Conservation (phyloP, 2,329 filamentous ascomycete genomes). For the Ascochyta pisi region DNA sequence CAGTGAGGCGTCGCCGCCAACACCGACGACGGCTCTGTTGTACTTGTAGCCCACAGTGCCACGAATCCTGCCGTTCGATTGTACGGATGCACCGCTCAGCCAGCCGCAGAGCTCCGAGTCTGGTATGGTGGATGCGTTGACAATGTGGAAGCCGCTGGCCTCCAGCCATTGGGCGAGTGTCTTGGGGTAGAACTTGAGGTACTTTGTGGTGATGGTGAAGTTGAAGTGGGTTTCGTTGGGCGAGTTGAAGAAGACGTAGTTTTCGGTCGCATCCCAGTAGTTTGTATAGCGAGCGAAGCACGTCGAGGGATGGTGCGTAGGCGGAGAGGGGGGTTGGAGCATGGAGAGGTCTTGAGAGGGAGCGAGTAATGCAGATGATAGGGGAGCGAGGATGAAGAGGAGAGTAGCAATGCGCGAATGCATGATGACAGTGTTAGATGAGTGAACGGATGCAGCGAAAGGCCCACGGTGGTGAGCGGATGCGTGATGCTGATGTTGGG, state of each 20-base stretch:
- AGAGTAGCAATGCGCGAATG: conserved; percentile 3
- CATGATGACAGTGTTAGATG: conserved; percentile 1
- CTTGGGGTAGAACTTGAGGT: conserved; percentile 6
- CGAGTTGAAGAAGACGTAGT: conserved; percentile 3
- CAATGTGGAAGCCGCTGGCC: neutral
- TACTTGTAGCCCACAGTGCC: conserved; percentile 4
- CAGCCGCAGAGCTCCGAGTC: conserved; percentile 5
- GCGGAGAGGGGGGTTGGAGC: neutral
- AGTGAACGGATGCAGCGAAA: conserved; percentile 11
- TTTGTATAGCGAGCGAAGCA: neutral
- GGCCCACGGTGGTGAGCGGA: neutral
- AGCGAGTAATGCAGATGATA: neutral
- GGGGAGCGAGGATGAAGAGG: conserved; percentile 1
- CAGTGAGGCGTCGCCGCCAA: neutral
- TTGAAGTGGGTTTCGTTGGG: neutral
- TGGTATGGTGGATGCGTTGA: neutral
- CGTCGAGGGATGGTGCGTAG: neutral
- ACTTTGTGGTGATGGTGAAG: conserved; percentile 3
- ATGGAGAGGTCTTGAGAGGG: neutral
- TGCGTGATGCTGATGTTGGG: neutral
- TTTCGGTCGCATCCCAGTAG: neutral
- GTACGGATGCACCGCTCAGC: neutral
- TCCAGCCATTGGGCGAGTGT: neutral
- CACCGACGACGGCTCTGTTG: neutral
- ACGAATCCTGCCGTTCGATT: neutral